Evolutionary conservation across 108 stramenopile genomes (phyloP).

Genomic region (Pseudonitzschia multistriata): DNA sequence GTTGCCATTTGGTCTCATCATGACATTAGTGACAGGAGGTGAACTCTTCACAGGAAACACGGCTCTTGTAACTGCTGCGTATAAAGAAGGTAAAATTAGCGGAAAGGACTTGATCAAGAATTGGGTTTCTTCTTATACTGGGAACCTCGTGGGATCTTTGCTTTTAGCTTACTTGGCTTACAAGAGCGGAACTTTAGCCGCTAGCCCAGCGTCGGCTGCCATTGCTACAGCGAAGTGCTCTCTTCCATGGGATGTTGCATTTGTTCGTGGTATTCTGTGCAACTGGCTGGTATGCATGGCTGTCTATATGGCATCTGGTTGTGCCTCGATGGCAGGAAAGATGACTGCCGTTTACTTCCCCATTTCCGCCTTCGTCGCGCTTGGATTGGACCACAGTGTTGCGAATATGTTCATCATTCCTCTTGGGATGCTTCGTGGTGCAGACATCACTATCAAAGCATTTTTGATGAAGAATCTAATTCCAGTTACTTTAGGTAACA

Average conservation of each 20-base stretch:
- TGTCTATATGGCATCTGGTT: constrained; percentile 88
- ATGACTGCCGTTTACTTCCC: constrained; percentile 92
- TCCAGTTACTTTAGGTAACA: constrained; percentile 94
- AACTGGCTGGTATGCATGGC: constrained; percentile 98
- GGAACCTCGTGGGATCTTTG: constrained; percentile 87
- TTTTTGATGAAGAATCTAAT: constrained; percentile 84
- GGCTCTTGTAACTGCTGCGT: constrained; percentile 75
- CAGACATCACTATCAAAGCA: constrained; percentile 74
- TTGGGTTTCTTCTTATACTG: constrained; percentile 74
- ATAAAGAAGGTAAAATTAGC: constrained; percentile 71
- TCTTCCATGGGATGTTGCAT: constrained; percentile 75
- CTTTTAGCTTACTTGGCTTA: constrained; percentile 78
- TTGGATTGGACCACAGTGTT: constrained; percentile 91
- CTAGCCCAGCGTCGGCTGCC: constrained; percentile 63
- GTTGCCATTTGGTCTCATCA: constrained; percentile 86
- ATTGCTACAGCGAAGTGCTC: constrained; percentile 84
- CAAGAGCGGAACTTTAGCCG: constrained; percentile 70
- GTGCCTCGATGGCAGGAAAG: constrained; percentile 72
- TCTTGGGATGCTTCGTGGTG: constrained; percentile 91
- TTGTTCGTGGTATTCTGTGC: constrained; percentile 90
- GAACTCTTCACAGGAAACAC: constrained; percentile 71
- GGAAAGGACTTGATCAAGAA: constrained; percentile 57
- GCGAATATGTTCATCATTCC: constrained; percentile 99
- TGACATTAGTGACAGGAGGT: constrained; percentile 81
- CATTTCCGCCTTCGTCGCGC: constrained; percentile 88